Base-by-base conservation (phyloP, 176 grass and related monocot genomes). In the Otatea glauca region DNA sequence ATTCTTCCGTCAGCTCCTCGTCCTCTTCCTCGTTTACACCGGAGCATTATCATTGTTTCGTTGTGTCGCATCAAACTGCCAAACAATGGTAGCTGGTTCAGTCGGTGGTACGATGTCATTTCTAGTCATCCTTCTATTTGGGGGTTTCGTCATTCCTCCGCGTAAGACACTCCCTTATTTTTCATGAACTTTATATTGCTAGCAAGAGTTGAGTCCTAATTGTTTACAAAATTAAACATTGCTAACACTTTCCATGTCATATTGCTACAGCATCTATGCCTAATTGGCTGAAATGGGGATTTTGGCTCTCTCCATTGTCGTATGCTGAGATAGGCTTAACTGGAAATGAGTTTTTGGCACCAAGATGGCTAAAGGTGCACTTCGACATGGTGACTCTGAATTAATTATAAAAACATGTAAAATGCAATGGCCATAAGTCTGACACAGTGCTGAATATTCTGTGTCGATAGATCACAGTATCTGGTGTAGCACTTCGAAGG, bases 231-330 rank as follows among this genome's bases (percentile, higher is more conserved):
- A 54, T 15, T 48, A 45, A 48, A 55, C 20, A 56, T 34, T 0
- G 2, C 61, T 39, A 82, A 87, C 48, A n/a, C 6, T 32, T 67
- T 83, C 17, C 45, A 44, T 68, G 23, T 20, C 38, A n/a, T 62
- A 39, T 66, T 89, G 63, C 32, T 70, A 43, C 43, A 97, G 90
- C 76, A 38, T 88, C 87, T 63, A 78, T 97, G 79, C 92, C 95
- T 77, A 78, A 66, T 74, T 97, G 95, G 95, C 79, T 94, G 35
- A 93, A 91, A 87, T 97, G 95, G 95, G 92, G 86, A 77, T 97
- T 94, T 88, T 94, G 95, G 95, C 25, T 94, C 63, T 94, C 63
- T 66, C 95, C 92, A 79, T 76, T 94, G 49, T 86, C 95, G 12
- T 94, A 94, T 25, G 80, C 86, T 74, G 95, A 97, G 78, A 91